These are phyloP conservation scores for Candida methanosorbosa DNA, from an alignment of 805 yeast species.

Conservation along the genomic window DNA sequence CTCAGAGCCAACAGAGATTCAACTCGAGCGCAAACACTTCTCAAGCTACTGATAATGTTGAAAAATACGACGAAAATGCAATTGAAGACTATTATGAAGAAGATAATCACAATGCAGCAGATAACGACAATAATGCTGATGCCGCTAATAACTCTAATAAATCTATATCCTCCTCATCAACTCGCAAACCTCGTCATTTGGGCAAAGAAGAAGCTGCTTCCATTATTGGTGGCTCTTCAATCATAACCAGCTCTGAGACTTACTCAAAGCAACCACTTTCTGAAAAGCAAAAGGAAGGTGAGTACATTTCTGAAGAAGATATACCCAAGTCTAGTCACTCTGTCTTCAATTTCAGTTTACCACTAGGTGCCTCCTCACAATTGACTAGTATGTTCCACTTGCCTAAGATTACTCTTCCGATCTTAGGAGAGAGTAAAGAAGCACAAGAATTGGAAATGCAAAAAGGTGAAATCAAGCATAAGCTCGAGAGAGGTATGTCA, in stretches of 20 bases:
- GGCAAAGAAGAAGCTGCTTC: constrained; percentile 8
- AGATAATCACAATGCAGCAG: constrained; percentile 1
- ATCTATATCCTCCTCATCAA: not conserved
- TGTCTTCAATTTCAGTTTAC: constrained; percentile 51
- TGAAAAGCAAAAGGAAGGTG: not conserved
- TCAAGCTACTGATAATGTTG: constrained; percentile 1
- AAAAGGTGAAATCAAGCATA: constrained; percentile 28
- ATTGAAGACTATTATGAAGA: not conserved
- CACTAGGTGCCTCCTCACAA: constrained; percentile 38
- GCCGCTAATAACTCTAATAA: too few relatives aligned
- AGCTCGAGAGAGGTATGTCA: constrained; percentile 45
- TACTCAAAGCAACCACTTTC: not conserved
- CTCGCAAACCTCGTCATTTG: too few relatives aligned
- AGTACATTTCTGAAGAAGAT: not conserved
- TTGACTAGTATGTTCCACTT: not conserved
- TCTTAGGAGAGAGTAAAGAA: not conserved
- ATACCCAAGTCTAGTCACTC: constrained; percentile 16
- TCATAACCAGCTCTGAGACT: not conserved
- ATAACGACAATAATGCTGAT: not conserved
- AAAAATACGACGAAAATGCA: not conserved
- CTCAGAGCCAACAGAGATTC: constrained; percentile 13
- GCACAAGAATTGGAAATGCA: too few relatives aligned
- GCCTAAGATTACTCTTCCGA: not conserved
- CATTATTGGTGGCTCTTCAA: constrained; percentile 9
- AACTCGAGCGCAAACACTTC: constrained; percentile 3